Conservation (phyloP, 768 basidiomycete species). For the Amanita polypyramis region DNA sequence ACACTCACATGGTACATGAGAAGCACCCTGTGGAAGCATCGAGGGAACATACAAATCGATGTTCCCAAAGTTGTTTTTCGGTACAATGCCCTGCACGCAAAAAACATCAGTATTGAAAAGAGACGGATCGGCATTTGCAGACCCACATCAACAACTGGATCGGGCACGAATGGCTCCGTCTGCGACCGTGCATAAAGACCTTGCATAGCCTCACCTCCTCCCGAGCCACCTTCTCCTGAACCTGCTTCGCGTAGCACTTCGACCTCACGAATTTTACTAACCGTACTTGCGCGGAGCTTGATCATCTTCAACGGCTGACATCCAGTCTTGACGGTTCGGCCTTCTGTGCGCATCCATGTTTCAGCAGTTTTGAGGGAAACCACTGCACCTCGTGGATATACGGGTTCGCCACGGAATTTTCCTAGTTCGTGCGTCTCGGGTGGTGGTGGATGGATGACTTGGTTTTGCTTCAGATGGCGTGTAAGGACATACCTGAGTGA, state of each 20-base stretch:
- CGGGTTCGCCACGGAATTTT: slow-evolving; percentile 86
- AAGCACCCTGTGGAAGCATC: slow-evolving; percentile 86
- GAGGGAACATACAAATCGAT: slow-evolving; percentile 92
- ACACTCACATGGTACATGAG: slow-evolving; percentile 81
- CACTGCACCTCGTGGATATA: slow-evolving; percentile 79
- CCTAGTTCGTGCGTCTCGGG: slow-evolving; percentile 64
- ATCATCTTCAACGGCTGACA: slow-evolving; percentile 85
- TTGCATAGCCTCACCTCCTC: slow-evolving; percentile 57
- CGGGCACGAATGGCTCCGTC: slow-evolving; percentile 72
- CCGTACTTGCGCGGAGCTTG: slow-evolving; percentile 75
- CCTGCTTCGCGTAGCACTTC: slow-evolving; percentile 34
- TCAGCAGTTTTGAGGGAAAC: slow-evolving; percentile 84
- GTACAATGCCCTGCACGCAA: slow-evolving; percentile 67
- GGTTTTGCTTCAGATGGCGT: slow-evolving; percentile 81
- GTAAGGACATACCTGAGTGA: slow-evolving; percentile 63
- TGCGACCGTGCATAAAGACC: slow-evolving; percentile 80
- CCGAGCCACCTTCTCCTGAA: slow-evolving; percentile 10
- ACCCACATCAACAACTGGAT: slow-evolving; percentile 77
- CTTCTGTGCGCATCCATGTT: slow-evolving; percentile 85
- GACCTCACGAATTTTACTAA: slow-evolving; percentile 63
- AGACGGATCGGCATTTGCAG: neutral
- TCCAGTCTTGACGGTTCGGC: slow-evolving; percentile 59
- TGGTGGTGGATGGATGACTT: slow-evolving; percentile 70
- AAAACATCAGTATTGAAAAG: neutral
- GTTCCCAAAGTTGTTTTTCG: slow-evolving; percentile 95